Base-by-base conservation (phyloP, 495 filamentous ascomycete genomes). In the Hypoxylon intermedium region DNA sequence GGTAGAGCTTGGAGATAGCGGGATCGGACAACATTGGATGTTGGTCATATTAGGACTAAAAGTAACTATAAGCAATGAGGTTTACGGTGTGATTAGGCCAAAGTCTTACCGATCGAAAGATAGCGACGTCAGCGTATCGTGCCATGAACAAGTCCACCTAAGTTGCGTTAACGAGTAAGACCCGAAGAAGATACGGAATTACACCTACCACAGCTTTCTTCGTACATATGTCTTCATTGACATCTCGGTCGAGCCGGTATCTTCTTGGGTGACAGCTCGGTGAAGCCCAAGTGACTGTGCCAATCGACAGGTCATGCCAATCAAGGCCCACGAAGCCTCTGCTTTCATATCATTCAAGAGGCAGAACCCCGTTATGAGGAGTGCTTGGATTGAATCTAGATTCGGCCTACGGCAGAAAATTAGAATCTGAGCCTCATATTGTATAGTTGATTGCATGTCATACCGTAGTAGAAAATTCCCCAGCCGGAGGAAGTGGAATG, bases 341-440 rank as follows among this genome's bases (percentile, higher is more conserved):
- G 82, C 81, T 57, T 83, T 83, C 82, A 84, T 84, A 53, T 84
- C 82, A 53, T 84, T 84, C 24, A 82, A 69, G 12, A 84, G 69
- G 24, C 82, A 81, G 48, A 83, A 82, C 31, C 79, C 77, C 0
- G 79, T 77, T 60, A 84, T 74, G 6, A 84, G 69, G 41, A 84
- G 60, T 5, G 82, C 80, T 62, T 84, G 82, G 24, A 84, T 77
- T n/a, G 82, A 82, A 67, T 84, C 82, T 4, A 84, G 67, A 19
- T 82, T 82, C 5, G 82, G 82, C 26, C 81, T 80, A 55, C 53
- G 9, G 34, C 13, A 15, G 13, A 49, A 9, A 9, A 43, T 63
- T 19, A 67, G 23, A 40, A 6, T 6, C 5, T 3, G 11, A 56
- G 16, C 30, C 30, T 21, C 11, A 41, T 42, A 51, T 34, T 42